Conservation (phyloP, 2,329 filamentous ascomycete genomes). For the Ceratocystis albifundus region DNA sequence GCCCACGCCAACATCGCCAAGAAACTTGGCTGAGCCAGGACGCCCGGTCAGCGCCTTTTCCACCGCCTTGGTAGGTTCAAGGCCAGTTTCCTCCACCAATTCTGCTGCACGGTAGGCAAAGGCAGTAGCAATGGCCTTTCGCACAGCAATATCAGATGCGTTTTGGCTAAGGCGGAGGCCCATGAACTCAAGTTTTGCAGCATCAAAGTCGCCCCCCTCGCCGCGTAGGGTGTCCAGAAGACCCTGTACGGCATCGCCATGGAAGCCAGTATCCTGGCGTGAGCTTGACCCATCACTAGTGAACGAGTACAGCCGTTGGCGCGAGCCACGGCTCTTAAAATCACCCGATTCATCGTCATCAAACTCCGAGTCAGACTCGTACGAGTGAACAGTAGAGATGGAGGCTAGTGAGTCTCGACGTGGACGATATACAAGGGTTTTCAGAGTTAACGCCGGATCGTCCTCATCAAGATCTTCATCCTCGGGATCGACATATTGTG, state of each 20-base stretch:
- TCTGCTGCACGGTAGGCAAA: constrained; percentile 73
- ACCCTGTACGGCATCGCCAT: constrained; percentile 74
- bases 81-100: constrained; percentile 43
- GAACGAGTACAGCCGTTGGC: constrained; percentile 58
- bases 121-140: constrained; percentile 71
- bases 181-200: constrained; percentile 77
- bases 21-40: constrained; percentile 43
- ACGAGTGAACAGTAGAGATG: constrained; percentile 40
- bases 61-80: constrained; percentile 54
- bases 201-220: constrained; percentile 66
- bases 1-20: constrained; percentile 49
- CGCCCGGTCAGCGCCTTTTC: constrained; percentile 47
- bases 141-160: constrained; percentile 78
- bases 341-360: constrained; percentile 40
- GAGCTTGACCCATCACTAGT: constrained; percentile 59
- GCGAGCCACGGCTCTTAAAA: constrained; percentile 47
- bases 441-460: constrained; percentile 43
- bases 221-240: constrained; percentile 76
- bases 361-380: constrained; percentile 51
- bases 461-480: constrained; percentile 41
- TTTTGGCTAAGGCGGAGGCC: constrained; percentile 84
- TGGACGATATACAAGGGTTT: constrained; percentile 44
- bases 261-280: constrained; percentile 51
- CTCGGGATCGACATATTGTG: constrained; percentile 37
- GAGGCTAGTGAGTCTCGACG: constrained; percentile 43